Evolutionary conservation across 495 filamentous ascomycete species (phyloP), one percentile per base, ranked within the genome.

Genomic region (Cairneyella variabilis): DNA sequence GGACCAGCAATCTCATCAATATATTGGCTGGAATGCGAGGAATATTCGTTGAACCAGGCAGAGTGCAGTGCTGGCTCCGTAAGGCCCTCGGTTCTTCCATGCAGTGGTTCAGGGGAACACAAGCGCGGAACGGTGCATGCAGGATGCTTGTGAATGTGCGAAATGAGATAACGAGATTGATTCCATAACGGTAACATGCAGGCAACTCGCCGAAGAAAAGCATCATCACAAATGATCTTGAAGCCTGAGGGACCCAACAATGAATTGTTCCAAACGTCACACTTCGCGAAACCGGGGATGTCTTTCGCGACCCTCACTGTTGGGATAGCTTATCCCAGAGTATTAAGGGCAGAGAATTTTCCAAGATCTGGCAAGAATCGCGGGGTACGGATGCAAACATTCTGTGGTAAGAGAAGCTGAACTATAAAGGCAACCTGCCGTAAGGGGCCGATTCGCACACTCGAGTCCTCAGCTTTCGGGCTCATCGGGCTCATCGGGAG

Each of bases 41-140:
- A 54, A 51, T 32, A 3, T 6, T 11, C 25, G 43, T 48, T 2
- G 42, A 42, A 55, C 46, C 41, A 16, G 32, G 28, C 30, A 26
- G 10, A 27, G 22, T n/a, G n/a, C n/a, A n/a, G n/a, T n/a, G n/a
- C n/a, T n/a, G n/a, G n/a, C n/a, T n/a, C n/a, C n/a, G n/a, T n/a
- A n/a, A n/a, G n/a, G n/a, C n/a, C n/a, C n/a, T n/a, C n/a, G n/a
- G n/a, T n/a, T n/a, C n/a, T n/a, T n/a, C n/a, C n/a, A n/a, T n/a
- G n/a, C 53, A 53, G 57, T 60, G 36, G 41, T 42, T 56, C 48
- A 44, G 44, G 41, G 48, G 47, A 21, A 47, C 49, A 55, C 57
- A 36, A 51, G 41, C 41, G 28, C 55, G 58, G 58, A 8, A 26
- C 42, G 43, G 21, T 50, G 45, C 50, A 58, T 52, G 37, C 38